Percentiles rank a stretch among this genome's conserved stretches.
Evolutionary conservation across 805 yeast species (phyloP).

Genomic region (Saccharomycopsis sp.): DNA sequence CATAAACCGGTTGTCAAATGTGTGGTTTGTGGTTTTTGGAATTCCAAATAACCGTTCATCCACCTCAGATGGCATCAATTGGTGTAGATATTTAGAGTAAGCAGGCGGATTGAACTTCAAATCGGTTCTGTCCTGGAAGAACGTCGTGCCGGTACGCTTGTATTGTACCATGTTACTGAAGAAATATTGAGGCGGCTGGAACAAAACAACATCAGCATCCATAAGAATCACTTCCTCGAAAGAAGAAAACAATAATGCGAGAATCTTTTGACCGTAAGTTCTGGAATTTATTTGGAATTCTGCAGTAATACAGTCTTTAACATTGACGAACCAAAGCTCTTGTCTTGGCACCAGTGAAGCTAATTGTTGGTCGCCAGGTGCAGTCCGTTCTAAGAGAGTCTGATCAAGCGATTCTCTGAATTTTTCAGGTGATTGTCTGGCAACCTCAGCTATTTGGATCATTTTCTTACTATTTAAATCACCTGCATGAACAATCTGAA

Average conservation of each 20-base stretch:
- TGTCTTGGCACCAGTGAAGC: constrained; percentile 19
- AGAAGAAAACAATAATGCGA: constrained; percentile 41
- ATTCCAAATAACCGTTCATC: constrained; percentile 33
- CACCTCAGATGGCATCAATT: constrained; percentile 37
- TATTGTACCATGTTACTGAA: constrained; percentile 30
- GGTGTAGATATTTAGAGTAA: constrained; percentile 35
- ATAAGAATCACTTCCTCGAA: constrained; percentile 42
- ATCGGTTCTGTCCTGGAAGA: constrained; percentile 46
- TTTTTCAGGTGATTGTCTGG: neutral
- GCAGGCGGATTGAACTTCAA: constrained; percentile 42
- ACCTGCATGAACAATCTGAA: constrained; percentile 34
- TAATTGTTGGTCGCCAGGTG: neutral
- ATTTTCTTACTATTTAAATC: constrained; percentile 27
- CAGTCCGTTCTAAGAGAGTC: neutral
- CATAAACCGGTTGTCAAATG: constrained; percentile 34
- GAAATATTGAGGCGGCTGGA: constrained; percentile 33
- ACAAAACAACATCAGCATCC: constrained; percentile 47
- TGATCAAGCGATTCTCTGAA: neutral
- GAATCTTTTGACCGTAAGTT: constrained; percentile 35
- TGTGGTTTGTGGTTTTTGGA: constrained; percentile 31
- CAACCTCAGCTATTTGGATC: neutral
- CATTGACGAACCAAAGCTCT: constrained; percentile 29
- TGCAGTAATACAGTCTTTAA: constrained; percentile 14
- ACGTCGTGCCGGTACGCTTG: constrained; percentile 33
- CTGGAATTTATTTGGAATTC: constrained; percentile 23